Evolutionary conservation across 2,329 filamentous ascomycete genomes (phyloP), one percentile per base, ranked within the genome.

Genomic region (Metarhizium anisopliae): DNA sequence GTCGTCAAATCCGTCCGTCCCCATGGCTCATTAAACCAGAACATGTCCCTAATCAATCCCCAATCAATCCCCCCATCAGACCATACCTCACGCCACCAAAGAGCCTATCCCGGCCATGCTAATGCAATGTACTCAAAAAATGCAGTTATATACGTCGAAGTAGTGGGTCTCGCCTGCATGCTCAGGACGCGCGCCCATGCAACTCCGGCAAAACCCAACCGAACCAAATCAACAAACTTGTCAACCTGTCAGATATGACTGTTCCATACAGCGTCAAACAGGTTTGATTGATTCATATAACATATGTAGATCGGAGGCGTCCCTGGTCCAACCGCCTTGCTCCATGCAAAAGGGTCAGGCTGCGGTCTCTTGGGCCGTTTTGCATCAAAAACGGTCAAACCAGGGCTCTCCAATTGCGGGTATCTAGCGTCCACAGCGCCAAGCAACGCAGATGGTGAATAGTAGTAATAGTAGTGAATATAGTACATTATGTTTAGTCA

Each of bases 11-110:
- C 45, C 45, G 8, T 29, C 25, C 43, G 18, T 47, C 8, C n/a
- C 42, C 42, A 11, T 45, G 45, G 25, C 25, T 49, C 45, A 49
- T 49, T 49, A 5, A 16, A 13, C n/a, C 18, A 6, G n/a, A 45
- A 18, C 7, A 20, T 7, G 18, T 20, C 18, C 42, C 42, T 16
- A 20, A 13, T 8, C 18, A 45, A 45, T 45, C 42, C 42, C 42
- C 42, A 20, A 25, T 20, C 18, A 45, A 45, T 45, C 42, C 18
- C 11, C 16, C 16, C 10, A 36, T 45, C 52, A 50, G 18, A 18
- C 52, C 47, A 54, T 32, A 43, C 14, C 52, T 50, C 52, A 50
- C 18, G 52, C 52, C 52, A 50, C 35, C 6, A 29, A 29, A 40
- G 35, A 42, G 18, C 36, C 25, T 14, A 43, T 25, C 45, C 47